phyloP scores from a whole-genome alignment of 495 filamentous ascomycete species.

The Penicillium taxi region DNA sequence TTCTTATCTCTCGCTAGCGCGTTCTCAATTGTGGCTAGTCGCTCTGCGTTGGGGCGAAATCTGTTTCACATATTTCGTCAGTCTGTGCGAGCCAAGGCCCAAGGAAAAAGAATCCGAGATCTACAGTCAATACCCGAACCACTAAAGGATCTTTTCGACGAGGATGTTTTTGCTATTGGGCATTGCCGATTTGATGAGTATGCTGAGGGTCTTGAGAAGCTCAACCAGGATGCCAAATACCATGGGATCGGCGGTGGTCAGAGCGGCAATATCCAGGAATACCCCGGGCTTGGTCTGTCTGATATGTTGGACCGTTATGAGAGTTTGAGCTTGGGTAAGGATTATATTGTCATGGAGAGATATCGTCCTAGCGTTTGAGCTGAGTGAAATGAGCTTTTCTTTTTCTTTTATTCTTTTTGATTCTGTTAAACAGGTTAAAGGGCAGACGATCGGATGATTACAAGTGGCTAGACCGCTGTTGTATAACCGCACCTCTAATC shows the following conservation, averaged over 20 bases:
- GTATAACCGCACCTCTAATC: too few relatives aligned
- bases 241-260: conserved; percentile 18
- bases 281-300: conserved; percentile 22
- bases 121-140: conserved; percentile 22
- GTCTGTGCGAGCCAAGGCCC: conserved; percentile 26
- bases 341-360: conserved; percentile 24
- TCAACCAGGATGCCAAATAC: conserved; percentile 30
- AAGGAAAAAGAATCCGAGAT: conserved; percentile 23
- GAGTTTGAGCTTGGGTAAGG: conserved; percentile 35
- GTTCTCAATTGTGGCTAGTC: conserved; percentile 31
- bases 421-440: too few relatives aligned
- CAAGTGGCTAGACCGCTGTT: too few relatives aligned
- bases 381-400: too few relatives aligned
- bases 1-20: conserved; percentile 33
- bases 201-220: conserved; percentile 32
- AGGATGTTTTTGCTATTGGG: conserved; percentile 15
- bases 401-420: too few relatives aligned
- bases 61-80: conserved; percentile 39
- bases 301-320: conserved; percentile 42
- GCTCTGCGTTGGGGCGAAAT: conserved; percentile 31
- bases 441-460: too few relatives aligned
- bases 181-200: conserved; percentile 27
- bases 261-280: conserved; percentile 16
- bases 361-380: too few relatives aligned
- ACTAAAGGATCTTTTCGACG: conserved; percentile 34